These are phyloP conservation scores for Physcomitrellopsis africana DNA, from an alignment of 225 moss, liverwort and hornwort genomes.

Conservation along the genomic window DNA sequence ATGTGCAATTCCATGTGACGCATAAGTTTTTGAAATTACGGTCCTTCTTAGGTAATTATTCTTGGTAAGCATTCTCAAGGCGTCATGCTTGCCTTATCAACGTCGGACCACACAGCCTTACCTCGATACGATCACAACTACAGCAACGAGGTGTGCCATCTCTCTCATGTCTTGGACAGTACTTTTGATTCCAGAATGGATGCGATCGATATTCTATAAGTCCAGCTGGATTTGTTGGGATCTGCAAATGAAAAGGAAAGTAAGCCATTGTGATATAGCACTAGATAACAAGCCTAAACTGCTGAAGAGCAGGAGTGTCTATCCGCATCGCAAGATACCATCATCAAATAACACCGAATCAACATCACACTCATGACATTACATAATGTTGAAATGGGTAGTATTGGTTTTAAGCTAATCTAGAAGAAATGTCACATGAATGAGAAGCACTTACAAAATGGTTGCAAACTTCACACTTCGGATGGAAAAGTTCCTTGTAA, in stretches of 20 bases:
- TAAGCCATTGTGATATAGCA: no score
- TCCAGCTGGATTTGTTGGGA: slow-evolving; percentile 59
- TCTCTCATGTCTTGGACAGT: slow-evolving; percentile 65
- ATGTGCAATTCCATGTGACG: no score
- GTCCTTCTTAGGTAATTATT: no score
- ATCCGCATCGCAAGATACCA: no score
- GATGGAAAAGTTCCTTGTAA: slow-evolving; percentile 85
- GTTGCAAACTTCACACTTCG: slow-evolving; percentile 88
- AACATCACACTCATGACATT: no score
- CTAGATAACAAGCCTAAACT: no score
- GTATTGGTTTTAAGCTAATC: neutral
- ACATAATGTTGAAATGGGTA: neutral
- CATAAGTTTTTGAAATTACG: no score
- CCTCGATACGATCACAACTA: slow-evolving; percentile 82
- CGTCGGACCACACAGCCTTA: slow-evolving; percentile 9
- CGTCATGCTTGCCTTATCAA: no score
- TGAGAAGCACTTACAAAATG: slow-evolving; percentile 62
- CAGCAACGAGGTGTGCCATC: slow-evolving; percentile 68
- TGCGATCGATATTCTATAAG: slow-evolving; percentile 75
- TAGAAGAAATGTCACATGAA: neutral
- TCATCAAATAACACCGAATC: no score
- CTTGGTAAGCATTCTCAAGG: no score
- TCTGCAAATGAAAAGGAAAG: slow-evolving; percentile 34
- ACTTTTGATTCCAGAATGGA: slow-evolving; percentile 75
- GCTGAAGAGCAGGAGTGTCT: no score